These are phyloP conservation scores for Adansonia madagascariensis DNA, from an alignment of 441 rosid species.

Conservation along the genomic window DNA sequence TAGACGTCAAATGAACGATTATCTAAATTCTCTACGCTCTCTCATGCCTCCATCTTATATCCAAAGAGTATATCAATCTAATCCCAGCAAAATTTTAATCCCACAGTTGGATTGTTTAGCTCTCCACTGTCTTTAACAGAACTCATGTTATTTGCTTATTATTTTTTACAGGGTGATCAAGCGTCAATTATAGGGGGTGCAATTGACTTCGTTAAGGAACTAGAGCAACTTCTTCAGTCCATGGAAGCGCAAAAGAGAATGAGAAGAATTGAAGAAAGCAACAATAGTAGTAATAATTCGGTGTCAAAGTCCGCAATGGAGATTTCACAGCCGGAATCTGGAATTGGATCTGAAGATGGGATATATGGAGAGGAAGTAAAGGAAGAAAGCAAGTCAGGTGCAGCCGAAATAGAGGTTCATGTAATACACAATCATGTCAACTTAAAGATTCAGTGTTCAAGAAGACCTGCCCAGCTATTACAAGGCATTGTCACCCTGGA, in stretches of 20 bases:
- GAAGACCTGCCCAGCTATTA: constrained; percentile 71
- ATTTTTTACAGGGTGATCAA: constrained; percentile 63
- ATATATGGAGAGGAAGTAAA: constrained; percentile 29
- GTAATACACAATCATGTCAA: constrained; percentile 71
- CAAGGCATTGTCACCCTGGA: constrained; percentile 73
- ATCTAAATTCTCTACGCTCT: constrained; percentile 70
- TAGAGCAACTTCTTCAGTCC: constrained; percentile 70
- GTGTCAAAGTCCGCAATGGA: constrained; percentile 30
- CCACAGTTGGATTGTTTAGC: background rate
- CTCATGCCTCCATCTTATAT: constrained; percentile 73
- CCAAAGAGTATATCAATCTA: constrained; percentile 52
- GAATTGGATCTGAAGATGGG: constrained; percentile 13
- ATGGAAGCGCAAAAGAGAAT: constrained; percentile 60
- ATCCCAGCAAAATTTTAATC: background rate
- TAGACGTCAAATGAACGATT: constrained; percentile 79
- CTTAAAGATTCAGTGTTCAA: constrained; percentile 62
- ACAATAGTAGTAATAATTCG: constrained; percentile 24
- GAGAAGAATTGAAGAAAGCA: constrained; percentile 38
- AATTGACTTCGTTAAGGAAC: constrained; percentile 80
- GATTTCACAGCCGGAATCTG: constrained; percentile 32
- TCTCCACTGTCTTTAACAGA: background rate
- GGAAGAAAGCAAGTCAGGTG: constrained; percentile 35
- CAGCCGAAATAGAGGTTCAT: constrained; percentile 63
- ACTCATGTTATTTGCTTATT: background rate
- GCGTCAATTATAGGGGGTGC: constrained; percentile 86